Conservation (phyloP, 371 early-diverging fungal species). For the Conidiobolus incongruus region DNA sequence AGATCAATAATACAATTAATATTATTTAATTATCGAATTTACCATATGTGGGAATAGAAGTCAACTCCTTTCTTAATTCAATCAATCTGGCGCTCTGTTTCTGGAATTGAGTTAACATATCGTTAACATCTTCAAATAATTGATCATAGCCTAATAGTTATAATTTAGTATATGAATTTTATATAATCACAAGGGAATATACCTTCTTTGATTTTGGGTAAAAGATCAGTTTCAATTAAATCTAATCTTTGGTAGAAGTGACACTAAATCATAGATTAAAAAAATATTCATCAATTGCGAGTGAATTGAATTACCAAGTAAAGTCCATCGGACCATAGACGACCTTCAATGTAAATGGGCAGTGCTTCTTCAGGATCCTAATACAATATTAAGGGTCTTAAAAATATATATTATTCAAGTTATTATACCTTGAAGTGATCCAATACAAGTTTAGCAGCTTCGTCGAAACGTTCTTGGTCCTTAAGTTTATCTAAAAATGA, state of each 20-base stretch:
- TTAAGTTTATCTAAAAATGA: too few relatives aligned
- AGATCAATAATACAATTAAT: too few relatives aligned
- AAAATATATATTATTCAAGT: too few relatives aligned
- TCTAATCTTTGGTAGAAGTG: constrained; percentile 27
- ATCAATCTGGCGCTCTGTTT: constrained; percentile 30
- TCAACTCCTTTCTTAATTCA: constrained; percentile 27
- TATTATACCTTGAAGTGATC: too few relatives aligned
- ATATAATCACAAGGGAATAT: too few relatives aligned
- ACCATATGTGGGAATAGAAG: too few relatives aligned
- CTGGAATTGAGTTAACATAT: constrained; percentile 40
- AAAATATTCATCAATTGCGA: background rate
- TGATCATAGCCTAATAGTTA: constrained; percentile 23
- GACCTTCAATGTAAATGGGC: constrained; percentile 32
- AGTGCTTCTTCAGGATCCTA: constrained; percentile 41
- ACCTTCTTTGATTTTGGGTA: constrained; percentile 46
- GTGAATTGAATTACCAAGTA: constrained; percentile 16
- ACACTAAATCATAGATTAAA: constrained; percentile 12
- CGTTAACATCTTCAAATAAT: constrained; percentile 42
- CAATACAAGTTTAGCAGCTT: too few relatives aligned
- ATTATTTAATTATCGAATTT: too few relatives aligned
- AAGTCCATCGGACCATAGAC: constrained; percentile 45
- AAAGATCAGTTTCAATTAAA: constrained; percentile 47
- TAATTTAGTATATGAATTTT: too few relatives aligned
- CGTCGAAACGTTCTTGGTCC: too few relatives aligned
- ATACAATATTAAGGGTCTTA: too few relatives aligned